Evolutionary conservation across 2,329 filamentous ascomycete genomes (phyloP).

Genomic region (Talaromyces sp.): DNA sequence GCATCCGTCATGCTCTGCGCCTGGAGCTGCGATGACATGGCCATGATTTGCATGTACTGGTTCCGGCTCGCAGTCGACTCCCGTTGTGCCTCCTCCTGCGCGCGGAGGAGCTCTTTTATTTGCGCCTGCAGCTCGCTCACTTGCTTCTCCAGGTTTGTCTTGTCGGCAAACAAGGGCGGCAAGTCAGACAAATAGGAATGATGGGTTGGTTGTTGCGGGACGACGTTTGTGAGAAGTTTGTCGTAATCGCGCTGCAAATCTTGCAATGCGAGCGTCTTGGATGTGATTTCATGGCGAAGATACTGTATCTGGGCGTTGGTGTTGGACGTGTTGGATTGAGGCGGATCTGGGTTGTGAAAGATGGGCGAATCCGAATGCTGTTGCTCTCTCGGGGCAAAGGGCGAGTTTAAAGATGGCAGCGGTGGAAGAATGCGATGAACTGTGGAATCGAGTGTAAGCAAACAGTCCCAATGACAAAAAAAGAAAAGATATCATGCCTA

Average conservation of each 20-base stretch:
- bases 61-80: slow-evolving; percentile 39
- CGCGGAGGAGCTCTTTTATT: slow-evolving; percentile 30
- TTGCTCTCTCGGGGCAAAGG: not conserved
- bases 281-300: slow-evolving; percentile 50
- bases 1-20: slow-evolving; percentile 38
- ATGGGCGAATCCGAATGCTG: not conserved
- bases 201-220: slow-evolving; percentile 36
- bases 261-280: slow-evolving; percentile 49
- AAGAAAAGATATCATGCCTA: not conserved
- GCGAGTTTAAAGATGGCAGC: not conserved
- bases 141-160: not conserved
- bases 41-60: slow-evolving; percentile 49
- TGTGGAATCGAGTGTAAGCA: not conserved
- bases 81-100: slow-evolving; percentile 42
- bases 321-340: not conserved
- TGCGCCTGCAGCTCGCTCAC: not conserved
- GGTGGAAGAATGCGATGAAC: not conserved
- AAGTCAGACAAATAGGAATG: not conserved
- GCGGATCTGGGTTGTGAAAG: not conserved
- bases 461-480: not conserved
- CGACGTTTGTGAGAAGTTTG: slow-evolving; percentile 47
- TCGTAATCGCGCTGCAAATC: slow-evolving; percentile 52
- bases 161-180: not conserved
- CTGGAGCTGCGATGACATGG: slow-evolving; percentile 44
- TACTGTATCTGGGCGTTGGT: slow-evolving; percentile 39